Evolutionary conservation across 148 eudicot genomes (phyloP), one percentile per base, ranked within the genome.

Genomic region (Agrostemma githago): DNA sequence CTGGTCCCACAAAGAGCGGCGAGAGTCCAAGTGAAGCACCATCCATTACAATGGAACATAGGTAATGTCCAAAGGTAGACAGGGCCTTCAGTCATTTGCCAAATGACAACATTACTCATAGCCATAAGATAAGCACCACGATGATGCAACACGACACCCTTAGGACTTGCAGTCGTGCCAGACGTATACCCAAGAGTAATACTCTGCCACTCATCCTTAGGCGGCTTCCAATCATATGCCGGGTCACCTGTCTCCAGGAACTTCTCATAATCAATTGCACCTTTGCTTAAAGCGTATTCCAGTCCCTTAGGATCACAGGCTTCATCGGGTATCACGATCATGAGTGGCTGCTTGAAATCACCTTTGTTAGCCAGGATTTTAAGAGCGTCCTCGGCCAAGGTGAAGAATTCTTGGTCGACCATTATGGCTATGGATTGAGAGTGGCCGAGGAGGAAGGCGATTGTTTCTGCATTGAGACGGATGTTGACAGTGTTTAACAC

Each of bases 41-140:
- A 93, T n/a, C 97, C 98, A 72, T 93, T 93, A 76, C 98, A 93
- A 77, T 93, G 98, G 73, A 93, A 93, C 97, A 93, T 89, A 56
- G 98, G 98, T 64, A 93, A 73, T 57, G 98, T 93, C 98, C 98
- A 93, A 53, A 93, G 80, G 76, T 93, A 91, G 12, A 89, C 83
- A 56, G 92, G 89, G 66, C 98, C 95, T 75, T 93, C 98, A 38
- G 70, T 69, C 91, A 93, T 86, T 20, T 85, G 84, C 98, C 97
- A 91, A 39, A 89, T 74, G 20, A 93, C 51, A 75, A 85, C 85
- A 72, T 80, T 75, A 77, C 97, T 93, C 63, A 88, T 70, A 76
- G 97, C 84, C 95, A 89, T 87, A 69, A 89, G 80, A 81, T 93
- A 88, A 0, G 97, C 92, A 65, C 98, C 98, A 37, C 98, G 89